Evolutionary conservation across 176 grass and related monocot species (phyloP), one percentile per base, ranked within the genome.

Genomic region (Oryza longistaminata): DNA sequence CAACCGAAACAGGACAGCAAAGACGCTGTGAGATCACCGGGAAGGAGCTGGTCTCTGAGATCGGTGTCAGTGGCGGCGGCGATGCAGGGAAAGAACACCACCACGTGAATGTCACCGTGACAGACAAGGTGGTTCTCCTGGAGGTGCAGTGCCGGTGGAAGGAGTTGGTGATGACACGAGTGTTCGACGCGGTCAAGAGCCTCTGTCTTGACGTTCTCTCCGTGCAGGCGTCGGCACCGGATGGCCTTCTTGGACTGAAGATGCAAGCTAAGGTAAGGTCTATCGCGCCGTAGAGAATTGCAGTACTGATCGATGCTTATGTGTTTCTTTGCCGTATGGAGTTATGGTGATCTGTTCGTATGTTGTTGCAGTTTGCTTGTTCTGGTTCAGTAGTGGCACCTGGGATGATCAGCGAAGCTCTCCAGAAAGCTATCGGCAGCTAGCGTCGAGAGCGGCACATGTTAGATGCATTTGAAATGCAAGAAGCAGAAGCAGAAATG

Each of bases 181-280:
- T 93, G 64, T 81, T 98, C 39, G 89, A 95, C 50, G 88, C 88
- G 53, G 69, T 98, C 68, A 85, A 92, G 71, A 48, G 79, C 86
- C 88, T 98, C 65, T 19, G 80, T 29, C 73, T 98, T 77, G 96
- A 92, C 88, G 87, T 92, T 45, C 77, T 93, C n/a, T 95, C 91
- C 0, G 91, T 95, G 21, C 93, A 95, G 82, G 83, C 93, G 3
- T 92, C 93, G 1, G 78, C 90, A 22, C 80, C 37, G 9, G 89
- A 92, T 2, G 89, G 81, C 4, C 22, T 84, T 2, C 46, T 95
- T n/a, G 70, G 79, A 15, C 35, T 98, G 4, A 93, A 88, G 80
- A 87, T 98, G 82, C 89, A 75, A 79, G 93, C 95, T 68, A 16
- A 66, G 37, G 15, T 21, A 35, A 3, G 35, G 35, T 48, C 12